These are phyloP conservation scores for Begonia masoniana DNA, from an alignment of 306 rosid species.

Conservation along the genomic window DNA sequence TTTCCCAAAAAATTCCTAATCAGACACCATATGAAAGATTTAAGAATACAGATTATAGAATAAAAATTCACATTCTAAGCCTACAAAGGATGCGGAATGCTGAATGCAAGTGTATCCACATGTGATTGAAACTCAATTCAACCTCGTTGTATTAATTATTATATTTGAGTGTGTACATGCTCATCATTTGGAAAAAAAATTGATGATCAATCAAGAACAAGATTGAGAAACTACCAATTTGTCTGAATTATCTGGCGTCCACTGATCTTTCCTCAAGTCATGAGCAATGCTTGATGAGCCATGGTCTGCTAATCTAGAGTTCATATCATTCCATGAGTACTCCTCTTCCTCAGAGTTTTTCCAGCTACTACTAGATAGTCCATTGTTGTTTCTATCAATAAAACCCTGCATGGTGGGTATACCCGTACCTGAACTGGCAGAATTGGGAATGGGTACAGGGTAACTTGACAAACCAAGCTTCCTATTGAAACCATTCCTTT, in stretches of 20 bases:
- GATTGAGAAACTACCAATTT: conserved; percentile 40
- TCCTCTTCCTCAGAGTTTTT: conserved; percentile 90
- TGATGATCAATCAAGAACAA: no score
- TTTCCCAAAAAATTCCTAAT: not conserved
- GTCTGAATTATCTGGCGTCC: conserved; percentile 54
- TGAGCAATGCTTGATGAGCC: conserved; percentile 28
- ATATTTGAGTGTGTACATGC: no score
- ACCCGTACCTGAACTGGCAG: conserved; percentile 35
- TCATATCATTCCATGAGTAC: conserved; percentile 72
- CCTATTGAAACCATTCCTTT: conserved; percentile 48
- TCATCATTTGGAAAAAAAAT: no score
- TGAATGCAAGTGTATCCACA: no score
- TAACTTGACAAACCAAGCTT: conserved; percentile 34
- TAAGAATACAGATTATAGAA: no score
- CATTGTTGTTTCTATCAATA: conserved; percentile 23
- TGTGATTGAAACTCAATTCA: no score
- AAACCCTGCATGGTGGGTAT: conserved; percentile 27
- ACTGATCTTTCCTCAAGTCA: conserved; percentile 32
- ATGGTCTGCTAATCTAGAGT: conserved; percentile 33
- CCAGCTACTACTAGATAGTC: conserved; percentile 59
- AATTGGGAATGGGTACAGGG: conserved; percentile 41
- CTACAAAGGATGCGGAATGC: no score
- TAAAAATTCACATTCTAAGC: no score
- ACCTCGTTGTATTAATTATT: no score
- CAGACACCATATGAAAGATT: no score